A percentile compares a stretch with the other conserved stretches of the same genome.
phyloP scores from a whole-genome alignment of 2,329 filamentous ascomycete genomes.

The Fusarium vanettenii region DNA sequence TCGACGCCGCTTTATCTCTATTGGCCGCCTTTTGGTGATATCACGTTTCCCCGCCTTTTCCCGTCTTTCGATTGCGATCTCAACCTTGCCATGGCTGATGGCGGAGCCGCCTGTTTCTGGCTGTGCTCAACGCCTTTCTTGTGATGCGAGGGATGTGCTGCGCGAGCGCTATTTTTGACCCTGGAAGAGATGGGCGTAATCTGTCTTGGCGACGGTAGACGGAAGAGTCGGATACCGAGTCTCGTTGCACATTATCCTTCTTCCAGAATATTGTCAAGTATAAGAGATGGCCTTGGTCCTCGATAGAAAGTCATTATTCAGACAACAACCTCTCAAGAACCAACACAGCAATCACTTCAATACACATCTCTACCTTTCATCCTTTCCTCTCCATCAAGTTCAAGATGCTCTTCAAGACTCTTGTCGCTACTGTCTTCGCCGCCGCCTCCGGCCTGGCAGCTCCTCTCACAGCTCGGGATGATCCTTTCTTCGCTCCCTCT shows the following conservation, averaged over 20 bases:
- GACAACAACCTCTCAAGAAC: neutral
- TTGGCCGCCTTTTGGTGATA: neutral
- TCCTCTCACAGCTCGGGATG: slow-evolving; percentile 26
- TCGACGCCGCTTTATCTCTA: neutral
- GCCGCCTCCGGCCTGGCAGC: slow-evolving; percentile 32
- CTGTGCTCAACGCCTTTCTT: slow-evolving; percentile 2
- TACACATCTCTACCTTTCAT: neutral
- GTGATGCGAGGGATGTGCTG: neutral
- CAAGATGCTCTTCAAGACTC: slow-evolving; percentile 39
- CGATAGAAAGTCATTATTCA: neutral
- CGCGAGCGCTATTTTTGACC: slow-evolving; percentile 16
- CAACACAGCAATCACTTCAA: neutral
- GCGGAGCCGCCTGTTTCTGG: slow-evolving; percentile 8
- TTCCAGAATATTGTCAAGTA: neutral
- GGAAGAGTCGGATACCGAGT: neutral
- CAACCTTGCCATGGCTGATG: neutral
- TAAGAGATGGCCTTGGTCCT: slow-evolving; percentile 1
- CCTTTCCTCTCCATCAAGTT: neutral
- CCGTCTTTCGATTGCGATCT: neutral
- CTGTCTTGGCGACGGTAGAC: neutral
- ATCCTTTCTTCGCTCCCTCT: slow-evolving; percentile 38
- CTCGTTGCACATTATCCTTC: neutral
- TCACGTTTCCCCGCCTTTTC: slow-evolving; percentile 4
- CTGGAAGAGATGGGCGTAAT: neutral
- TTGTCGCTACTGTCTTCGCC: slow-evolving; percentile 33